These are phyloP conservation scores for Geotrichum bryndzae DNA, from an alignment of 1,139 yeast species.

Conservation along the genomic window DNA sequence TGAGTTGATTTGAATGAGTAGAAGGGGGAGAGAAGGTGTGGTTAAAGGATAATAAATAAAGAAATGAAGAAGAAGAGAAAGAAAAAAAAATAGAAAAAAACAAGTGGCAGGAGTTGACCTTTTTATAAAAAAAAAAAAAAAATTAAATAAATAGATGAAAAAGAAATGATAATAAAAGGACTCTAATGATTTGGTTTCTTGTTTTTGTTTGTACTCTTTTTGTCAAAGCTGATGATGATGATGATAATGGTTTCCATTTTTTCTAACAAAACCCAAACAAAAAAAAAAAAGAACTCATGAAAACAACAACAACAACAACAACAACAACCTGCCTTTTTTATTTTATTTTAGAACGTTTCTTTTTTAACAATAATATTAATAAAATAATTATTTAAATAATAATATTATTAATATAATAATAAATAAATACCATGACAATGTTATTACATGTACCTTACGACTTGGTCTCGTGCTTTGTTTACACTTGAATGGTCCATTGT, in stretches of 20 bases:
- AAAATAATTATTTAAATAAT: too few species aligned
- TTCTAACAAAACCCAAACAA: not conserved
- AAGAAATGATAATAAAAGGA: constrained; percentile 21
- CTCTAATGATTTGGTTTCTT: constrained; percentile 8
- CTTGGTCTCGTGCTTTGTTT: too few species aligned
- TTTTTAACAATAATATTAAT: too few species aligned
- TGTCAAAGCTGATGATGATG: too few species aligned
- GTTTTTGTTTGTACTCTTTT: not conserved
- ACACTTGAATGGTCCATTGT: too few species aligned
- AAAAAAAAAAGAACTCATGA: not conserved
- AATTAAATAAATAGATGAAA: constrained; percentile 19
- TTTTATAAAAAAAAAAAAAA: constrained; percentile 20
- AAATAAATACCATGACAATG: too few species aligned
- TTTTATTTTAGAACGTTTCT: not conserved
- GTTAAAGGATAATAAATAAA: constrained; percentile 21
- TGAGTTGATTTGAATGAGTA: constrained; percentile 23
- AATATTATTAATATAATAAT: too few species aligned
- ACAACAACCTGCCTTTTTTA: not conserved
- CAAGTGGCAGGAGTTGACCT: constrained; percentile 22
- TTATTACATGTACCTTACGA: too few species aligned
- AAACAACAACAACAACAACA: not conserved
- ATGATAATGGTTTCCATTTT: too few species aligned
- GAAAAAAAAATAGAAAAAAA: constrained; percentile 22
- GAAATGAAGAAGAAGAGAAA: constrained; percentile 23
- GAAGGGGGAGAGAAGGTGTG: constrained; percentile 25